Evolutionary conservation across 768 basidiomycete species (phyloP).

Genomic region (Mycena alexandri): DNA sequence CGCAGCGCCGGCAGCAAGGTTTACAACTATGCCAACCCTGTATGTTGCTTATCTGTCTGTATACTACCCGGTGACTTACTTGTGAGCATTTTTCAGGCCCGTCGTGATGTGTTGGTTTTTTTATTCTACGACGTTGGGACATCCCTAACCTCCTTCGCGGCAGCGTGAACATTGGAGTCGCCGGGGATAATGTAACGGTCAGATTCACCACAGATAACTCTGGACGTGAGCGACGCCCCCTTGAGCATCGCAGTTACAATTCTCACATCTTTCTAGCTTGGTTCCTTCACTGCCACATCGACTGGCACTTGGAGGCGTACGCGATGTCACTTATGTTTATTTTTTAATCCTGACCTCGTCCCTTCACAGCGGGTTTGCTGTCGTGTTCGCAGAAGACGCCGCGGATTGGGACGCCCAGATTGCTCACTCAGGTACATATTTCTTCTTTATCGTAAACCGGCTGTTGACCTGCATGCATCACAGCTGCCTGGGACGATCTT

Average conservation of each 20-base stretch:
- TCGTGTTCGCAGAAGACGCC: slow-evolving; percentile 56
- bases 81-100: background rate
- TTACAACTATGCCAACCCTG: slow-evolving; percentile 65
- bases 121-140: background rate
- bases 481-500: slow-evolving; percentile 7
- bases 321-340: slow-evolving; percentile 27
- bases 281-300: slow-evolving; percentile 68
- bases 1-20: slow-evolving; percentile 52
- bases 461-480: background rate
- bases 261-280: slow-evolving; percentile 43
- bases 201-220: slow-evolving; percentile 65
- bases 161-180: slow-evolving; percentile 49
- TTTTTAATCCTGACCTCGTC: background rate
- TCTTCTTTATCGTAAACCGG: background rate
- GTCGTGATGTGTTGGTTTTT: slow-evolving; percentile 16
- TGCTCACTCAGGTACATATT: background rate
- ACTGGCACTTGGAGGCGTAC: slow-evolving; percentile 62
- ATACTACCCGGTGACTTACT: background rate
- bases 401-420: slow-evolving; percentile 13
- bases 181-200: slow-evolving; percentile 57
- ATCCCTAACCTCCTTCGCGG: slow-evolving; percentile 13
- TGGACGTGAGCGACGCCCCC: slow-evolving; percentile 44
- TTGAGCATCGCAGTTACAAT: background rate
- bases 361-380: slow-evolving; percentile 49
- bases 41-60: slow-evolving; percentile 64